Evolutionary conservation across 2,329 filamentous ascomycete genomes (phyloP).

Genomic region (Onygenales sp.): DNA sequence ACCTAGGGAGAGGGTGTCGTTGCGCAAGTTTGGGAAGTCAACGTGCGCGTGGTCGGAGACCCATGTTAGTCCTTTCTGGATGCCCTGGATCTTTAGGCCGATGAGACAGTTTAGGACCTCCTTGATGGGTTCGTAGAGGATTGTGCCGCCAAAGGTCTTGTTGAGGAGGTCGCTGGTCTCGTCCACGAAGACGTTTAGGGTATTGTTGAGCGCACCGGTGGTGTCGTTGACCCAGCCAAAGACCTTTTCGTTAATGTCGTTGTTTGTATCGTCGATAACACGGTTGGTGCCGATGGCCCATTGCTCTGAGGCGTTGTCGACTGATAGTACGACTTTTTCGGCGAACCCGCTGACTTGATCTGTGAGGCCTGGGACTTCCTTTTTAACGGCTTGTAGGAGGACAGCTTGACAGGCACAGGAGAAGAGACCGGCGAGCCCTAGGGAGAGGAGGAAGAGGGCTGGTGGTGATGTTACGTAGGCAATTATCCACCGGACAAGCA

Average conservation of each 20-base stretch:
- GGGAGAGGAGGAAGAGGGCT: slow-evolving; percentile 75
- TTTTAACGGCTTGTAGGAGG: slow-evolving; percentile 62
- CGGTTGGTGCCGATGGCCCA: slow-evolving; percentile 72
- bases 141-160: slow-evolving; percentile 68
- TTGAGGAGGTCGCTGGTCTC: slow-evolving; percentile 67
- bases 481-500: slow-evolving; percentile 70
- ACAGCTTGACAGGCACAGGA: slow-evolving; percentile 75
- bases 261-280: slow-evolving; percentile 55
- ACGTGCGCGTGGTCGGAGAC: slow-evolving; percentile 79
- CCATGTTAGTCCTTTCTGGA: slow-evolving; percentile 90
- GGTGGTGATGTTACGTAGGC: slow-evolving; percentile 80
- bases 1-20: slow-evolving; percentile 75
- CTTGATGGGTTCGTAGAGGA: slow-evolving; percentile 67
- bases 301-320: slow-evolving; percentile 61
- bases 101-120: slow-evolving; percentile 82
- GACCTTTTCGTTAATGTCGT: slow-evolving; percentile 72
- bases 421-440: slow-evolving; percentile 73
- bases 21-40: slow-evolving; percentile 65
- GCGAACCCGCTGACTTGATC: slow-evolving; percentile 70
- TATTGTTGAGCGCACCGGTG: slow-evolving; percentile 73
- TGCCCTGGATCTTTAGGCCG: slow-evolving; percentile 70
- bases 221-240: slow-evolving; percentile 81
- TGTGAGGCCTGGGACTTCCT: slow-evolving; percentile 66
- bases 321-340: slow-evolving; percentile 61
- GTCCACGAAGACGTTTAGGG: slow-evolving; percentile 71